Evolutionary conservation across 73 alveolate species (phyloP), one percentile per base, ranked within the genome.

Genomic region (Breviolum minutum): DNA sequence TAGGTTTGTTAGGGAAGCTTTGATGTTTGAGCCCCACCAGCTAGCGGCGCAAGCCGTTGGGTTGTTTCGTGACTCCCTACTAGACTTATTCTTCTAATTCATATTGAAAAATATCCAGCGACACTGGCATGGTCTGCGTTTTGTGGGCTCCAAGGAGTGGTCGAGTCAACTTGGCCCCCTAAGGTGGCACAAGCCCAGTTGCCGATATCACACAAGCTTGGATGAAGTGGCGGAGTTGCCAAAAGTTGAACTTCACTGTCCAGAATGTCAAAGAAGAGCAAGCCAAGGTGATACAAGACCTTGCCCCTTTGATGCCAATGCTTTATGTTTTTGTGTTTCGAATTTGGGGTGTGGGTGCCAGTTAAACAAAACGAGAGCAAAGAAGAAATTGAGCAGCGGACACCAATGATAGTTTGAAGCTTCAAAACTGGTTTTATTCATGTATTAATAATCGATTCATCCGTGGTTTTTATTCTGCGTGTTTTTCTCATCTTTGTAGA

Each of bases 111-210:
- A 3, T 27, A 60, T 29, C 29, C 7, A 76, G 40, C 61, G 40
- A 20, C 14, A 22, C 0, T 16, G 8, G 7, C 16, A 16, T 10
- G 40, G 61, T 76, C 1, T 22, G 7, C 66, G 66, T 40, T 13
- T 79, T 79, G 61, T 8, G 63, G 30, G 48, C 61, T 77, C 19
- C 61, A 77, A 63, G 87, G 3, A 14, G 19, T 20, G 26, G 80
- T 2, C 27, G 27, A 2, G 22, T n/a, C 60, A 40, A 80, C 10
- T 80, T 80, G 13, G 89, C 22, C 27, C 61, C 22, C 77, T 30
- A 13, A 94, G 99, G 99, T 81, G 99, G 99, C 99, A 95, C 87
- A 95, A 95, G 71, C 99, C 99, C 76, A 76, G 87, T 77, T 95
- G 99, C 74, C 94, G 88, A 12, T 95, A 95, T 81, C 82, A 81